A percentile compares a stretch with the other conserved stretches of the same genome.
phyloP scores from a whole-genome alignment of 306 rosid species.

The Quercus robur region DNA sequence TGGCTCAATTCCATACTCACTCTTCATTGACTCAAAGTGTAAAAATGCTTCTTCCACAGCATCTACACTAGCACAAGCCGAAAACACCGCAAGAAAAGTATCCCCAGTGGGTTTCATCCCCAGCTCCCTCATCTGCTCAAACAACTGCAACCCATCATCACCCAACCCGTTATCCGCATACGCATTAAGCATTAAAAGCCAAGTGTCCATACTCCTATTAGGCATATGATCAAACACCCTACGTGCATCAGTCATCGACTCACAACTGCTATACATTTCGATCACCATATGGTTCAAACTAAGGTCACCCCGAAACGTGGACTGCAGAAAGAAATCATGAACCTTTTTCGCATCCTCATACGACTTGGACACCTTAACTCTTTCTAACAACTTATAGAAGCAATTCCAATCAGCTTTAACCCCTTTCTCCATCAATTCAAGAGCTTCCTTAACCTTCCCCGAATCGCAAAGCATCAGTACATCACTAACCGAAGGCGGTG shows the following conservation, averaged over 20 bases:
- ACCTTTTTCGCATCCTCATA: conserved; percentile 74
- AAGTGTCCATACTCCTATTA: conserved; percentile 59
- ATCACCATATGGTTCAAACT: conserved; percentile 61
- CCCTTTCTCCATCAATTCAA: conserved; percentile 75
- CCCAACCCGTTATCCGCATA: conserved; percentile 75
- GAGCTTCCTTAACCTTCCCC: conserved; percentile 68
- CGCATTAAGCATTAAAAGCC: conserved; percentile 73
- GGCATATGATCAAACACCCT: conserved; percentile 91
- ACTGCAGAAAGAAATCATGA: conserved; percentile 79
- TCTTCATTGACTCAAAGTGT: too few relatives aligned
- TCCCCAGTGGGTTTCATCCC: conserved; percentile 58
- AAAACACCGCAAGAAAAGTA: conserved; percentile 65
- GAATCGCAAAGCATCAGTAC: conserved; percentile 52
- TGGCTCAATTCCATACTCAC: too few relatives aligned
- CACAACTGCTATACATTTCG: conserved; percentile 75
- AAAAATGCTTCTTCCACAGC: conserved; percentile 72
- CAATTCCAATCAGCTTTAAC: conserved; percentile 69
- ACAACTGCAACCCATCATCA: conserved; percentile 80
- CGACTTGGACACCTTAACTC: conserved; percentile 51
- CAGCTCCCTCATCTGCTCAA: conserved; percentile 73
- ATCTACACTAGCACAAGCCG: conserved; percentile 82
- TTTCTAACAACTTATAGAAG: conserved; percentile 51
- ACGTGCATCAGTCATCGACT: conserved; percentile 71
- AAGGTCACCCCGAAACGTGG: conserved; percentile 58
- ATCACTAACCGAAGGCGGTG: conserved; percentile 42